Evolutionary conservation across 306 rosid species (phyloP), one percentile per base, ranked within the genome.

Genomic region (Macrotyloma uniflorum): DNA sequence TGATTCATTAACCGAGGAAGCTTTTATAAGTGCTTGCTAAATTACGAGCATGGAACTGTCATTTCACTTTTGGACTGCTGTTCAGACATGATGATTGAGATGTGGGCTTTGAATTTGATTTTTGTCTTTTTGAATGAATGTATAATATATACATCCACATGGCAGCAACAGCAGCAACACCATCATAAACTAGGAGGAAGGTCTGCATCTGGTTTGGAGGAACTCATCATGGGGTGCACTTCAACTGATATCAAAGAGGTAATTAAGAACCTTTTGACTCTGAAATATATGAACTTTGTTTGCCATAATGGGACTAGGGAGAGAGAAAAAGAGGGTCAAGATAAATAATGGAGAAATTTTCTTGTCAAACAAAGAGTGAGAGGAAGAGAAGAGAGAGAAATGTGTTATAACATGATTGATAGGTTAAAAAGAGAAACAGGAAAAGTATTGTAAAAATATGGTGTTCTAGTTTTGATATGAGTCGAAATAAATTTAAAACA

Each of bases 171-270:
- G 80, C 88, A 82, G 49, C 89, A 91, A 6, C 94, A 92, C 18
- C 97, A 94, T 86, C 92, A 92, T 86, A 88, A 87, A 79, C 74
- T 89, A 43, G 91, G 88, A 80, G 98, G 85, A 67, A 93, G 97
- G 87, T 95, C 98, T 65, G 90, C 96, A 19, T 91, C 98, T 67
- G 98, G 99, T 23, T 90, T 96, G 89, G 99, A 96, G 74, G 99
- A 96, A 88, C 93, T 96, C 88, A 96, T 96, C 18, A 96, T 96
- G 99, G 96, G 97, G 2, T 96, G 97, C 96, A 91, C 98, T 82
- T 93, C 98, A 70, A 70, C 88, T 58, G 32, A 84, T 82, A 77
- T 85, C 71, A 93, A 91, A 87, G 90, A 89, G 87, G 98, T 94
- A 77, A 87, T 83, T 86, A 8, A 53, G 5, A 19, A 65, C 90